phyloP scores from a whole-genome alignment of 2,329 filamentous ascomycete genomes.

The Fusarium concolor region DNA sequence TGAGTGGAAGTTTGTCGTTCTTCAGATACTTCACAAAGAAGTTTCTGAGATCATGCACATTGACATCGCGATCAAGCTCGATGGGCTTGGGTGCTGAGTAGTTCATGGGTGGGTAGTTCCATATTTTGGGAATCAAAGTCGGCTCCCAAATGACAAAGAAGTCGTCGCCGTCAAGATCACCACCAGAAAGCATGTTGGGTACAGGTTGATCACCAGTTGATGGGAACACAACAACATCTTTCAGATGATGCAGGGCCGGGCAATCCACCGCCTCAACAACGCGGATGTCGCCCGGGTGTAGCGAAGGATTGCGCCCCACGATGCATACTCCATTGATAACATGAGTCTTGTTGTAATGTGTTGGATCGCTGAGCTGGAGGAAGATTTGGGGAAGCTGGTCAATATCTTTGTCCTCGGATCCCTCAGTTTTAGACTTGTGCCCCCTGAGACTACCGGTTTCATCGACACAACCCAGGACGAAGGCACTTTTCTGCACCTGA shows the following conservation, averaged over 20 bases:
- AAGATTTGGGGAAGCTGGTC: conserved; percentile 85
- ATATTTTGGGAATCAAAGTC: conserved; percentile 74
- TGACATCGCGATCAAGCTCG: conserved; percentile 71
- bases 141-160: conserved; percentile 94
- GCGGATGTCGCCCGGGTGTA: conserved; percentile 92
- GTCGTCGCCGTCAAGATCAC: conserved; percentile 95
- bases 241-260: conserved; percentile 78
- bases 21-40: conserved; percentile 97
- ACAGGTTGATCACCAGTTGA: conserved; percentile 85
- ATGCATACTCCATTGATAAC: conserved; percentile 83
- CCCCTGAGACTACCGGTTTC: conserved; percentile 83
- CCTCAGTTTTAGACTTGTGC: conserved; percentile 65
- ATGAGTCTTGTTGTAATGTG: conserved; percentile 65
- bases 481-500: conserved; percentile 82
- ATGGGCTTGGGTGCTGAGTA: conserved; percentile 71
- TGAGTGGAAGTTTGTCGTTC: conserved; percentile 82
- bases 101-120: conserved; percentile 83
- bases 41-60: conserved; percentile 76
- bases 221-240: conserved; percentile 89
- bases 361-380: conserved; percentile 76
- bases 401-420: conserved; percentile 56
- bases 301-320: conserved; percentile 89
- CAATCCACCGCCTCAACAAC: conserved; percentile 86
- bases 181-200: conserved; percentile 94
- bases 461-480: conserved; percentile 88